phyloP scores from a whole-genome alignment of 1,284 basidiomycete genomes.

The Moesziomyces antarcticus region DNA sequence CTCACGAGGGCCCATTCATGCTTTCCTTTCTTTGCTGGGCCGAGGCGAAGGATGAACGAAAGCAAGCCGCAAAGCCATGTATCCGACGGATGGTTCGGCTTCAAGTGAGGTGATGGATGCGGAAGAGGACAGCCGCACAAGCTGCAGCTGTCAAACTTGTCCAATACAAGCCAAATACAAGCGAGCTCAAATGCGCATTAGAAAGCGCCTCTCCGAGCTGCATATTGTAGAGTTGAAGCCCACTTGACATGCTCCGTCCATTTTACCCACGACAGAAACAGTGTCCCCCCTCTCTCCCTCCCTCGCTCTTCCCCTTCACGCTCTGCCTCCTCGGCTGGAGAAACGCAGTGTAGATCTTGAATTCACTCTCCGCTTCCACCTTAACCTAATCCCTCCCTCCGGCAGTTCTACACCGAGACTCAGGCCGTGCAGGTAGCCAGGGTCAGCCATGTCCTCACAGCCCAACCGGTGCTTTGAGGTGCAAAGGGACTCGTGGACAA shows the following conservation, averaged over 20 bases:
- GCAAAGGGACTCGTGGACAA: too few species aligned
- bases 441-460: too few species aligned
- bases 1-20: background rate
- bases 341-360: constrained; percentile 20
- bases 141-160: constrained; percentile 11
- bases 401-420: too few species aligned
- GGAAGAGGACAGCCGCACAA: background rate
- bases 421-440: too few species aligned
- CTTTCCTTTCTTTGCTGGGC: background rate
- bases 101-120: background rate
- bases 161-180: background rate
- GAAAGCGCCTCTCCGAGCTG: constrained; percentile 15
- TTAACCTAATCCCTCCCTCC: background rate
- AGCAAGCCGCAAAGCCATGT: background rate
- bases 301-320: background rate
- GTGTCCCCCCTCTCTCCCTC: background rate
- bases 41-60: too few species aligned
- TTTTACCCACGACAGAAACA: constrained; percentile 28
- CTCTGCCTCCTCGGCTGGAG: background rate
- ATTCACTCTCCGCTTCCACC: constrained; percentile 11
- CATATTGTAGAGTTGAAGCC: constrained; percentile 14
- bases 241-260: constrained; percentile 3
- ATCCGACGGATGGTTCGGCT: background rate
- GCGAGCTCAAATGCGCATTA: background rate
- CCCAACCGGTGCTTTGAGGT: too few species aligned